Base-by-base conservation (phyloP, 1,284 basidiomycete genomes). In the Ceratobasidium sp. region DNA sequence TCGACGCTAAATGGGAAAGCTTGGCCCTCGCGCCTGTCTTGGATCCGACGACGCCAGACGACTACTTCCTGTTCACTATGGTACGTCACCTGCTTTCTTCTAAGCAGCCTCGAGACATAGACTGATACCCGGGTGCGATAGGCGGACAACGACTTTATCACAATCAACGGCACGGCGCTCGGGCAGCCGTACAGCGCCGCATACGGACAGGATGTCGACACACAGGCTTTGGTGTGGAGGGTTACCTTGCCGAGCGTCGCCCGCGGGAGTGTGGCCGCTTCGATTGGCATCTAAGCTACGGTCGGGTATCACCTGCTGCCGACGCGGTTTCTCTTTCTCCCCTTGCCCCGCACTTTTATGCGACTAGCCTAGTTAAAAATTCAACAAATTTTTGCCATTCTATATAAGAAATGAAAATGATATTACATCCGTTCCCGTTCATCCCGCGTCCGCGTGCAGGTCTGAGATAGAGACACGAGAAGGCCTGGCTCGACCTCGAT, bases 1-100 rank as follows among this genome's bases (percentile, higher is more conserved):
- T 92, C 72, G 87, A 87, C 75, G 86, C 87, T 2, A 92, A 92
- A 81, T 92, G 90, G 88, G 91, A 92, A 79, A 88, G 87, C 7
- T 83, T 90, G 64, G 88, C 90, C 15, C 82, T 92, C 11, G 89
- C 87, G 2, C 87, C 90, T 0, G 85, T 84, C 24, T 80, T 84
- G 1, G 89, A 91, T 77, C 78, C 83, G 3, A 79, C 78, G 0
- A 85, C 83, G 78, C 88, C 89, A 0, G 82, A 92, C 79, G 90
- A 92, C 79, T 91, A 88, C 81, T 91, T 91, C 84, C 82, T 93
- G 44, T 87, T 90, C 82, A 87, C 88, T 11, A 86, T 85, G 22
- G 88, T 89, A 76, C 67, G 87, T 82, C 6, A 57, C 19, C 19
- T 17, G 36, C 50, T 36, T 72, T 48, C 47, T 60, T 33, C 8